Evolutionary conservation across 2,329 filamentous ascomycete genomes (phyloP).

Genomic region (Esteya vermicola): DNA sequence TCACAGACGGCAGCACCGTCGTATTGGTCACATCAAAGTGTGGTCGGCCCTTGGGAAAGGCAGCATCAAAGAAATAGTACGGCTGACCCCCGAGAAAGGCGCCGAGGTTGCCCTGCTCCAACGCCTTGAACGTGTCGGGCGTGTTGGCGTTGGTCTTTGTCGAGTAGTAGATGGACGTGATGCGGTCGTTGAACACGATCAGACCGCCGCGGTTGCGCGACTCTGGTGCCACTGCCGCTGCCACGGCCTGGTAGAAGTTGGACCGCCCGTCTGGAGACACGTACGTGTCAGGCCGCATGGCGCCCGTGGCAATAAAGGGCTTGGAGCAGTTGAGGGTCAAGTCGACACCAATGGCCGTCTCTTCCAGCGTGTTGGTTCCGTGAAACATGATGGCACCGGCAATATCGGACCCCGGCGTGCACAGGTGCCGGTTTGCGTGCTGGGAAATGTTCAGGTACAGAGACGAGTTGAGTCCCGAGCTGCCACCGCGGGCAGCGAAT

Average conservation of each 20-base stretch:
- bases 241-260: constrained; percentile 38
- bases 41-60: constrained; percentile 29
- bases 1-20: constrained; percentile 33
- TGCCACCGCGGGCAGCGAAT: constrained; percentile 15
- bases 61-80: constrained; percentile 43
- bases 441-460: constrained; percentile 19
- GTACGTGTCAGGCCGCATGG: constrained; percentile 40
- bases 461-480: constrained; percentile 17
- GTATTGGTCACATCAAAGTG: constrained; percentile 24
- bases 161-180: constrained; percentile 41
- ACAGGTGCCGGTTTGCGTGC: constrained; percentile 18
- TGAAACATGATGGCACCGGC: constrained; percentile 18
- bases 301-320: constrained; percentile 35
- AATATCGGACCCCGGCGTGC: constrained; percentile 16
- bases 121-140: constrained; percentile 45
- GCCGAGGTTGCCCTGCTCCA: constrained; percentile 42
- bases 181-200: constrained; percentile 48
- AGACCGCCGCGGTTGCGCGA: constrained; percentile 37
- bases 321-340: constrained; percentile 35
- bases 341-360: constrained; percentile 39
- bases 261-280: constrained; percentile 37
- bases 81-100: constrained; percentile 42
- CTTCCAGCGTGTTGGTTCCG: constrained; percentile 44
- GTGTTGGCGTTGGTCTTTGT: constrained; percentile 50
- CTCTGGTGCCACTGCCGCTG: constrained; percentile 26